Conservation (phyloP, 2,329 filamentous ascomycete species). For the Aspergillus brasiliensis region DNA sequence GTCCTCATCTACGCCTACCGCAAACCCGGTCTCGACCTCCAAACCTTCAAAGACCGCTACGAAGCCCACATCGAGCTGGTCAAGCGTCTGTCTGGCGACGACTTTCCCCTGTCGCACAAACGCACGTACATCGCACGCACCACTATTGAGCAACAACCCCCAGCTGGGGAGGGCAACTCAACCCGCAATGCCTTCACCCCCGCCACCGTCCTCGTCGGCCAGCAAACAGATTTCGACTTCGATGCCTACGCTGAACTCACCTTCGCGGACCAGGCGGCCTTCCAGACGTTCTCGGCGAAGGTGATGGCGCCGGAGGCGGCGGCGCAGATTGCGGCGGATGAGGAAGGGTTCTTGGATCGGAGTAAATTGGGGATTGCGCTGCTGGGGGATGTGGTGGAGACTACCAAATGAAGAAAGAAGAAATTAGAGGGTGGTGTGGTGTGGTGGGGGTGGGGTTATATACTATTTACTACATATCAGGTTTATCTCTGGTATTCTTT, state of each 20-base stretch:
- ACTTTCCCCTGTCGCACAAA: conserved; percentile 23
- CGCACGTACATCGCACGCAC: conserved; percentile 23
- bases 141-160: not conserved
- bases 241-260: conserved; percentile 24
- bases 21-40: conserved; percentile 23
- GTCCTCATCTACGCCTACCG: conserved; percentile 13
- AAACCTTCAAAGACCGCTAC: conserved; percentile 26
- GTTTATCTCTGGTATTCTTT: too few species aligned
- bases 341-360: conserved; percentile 25
- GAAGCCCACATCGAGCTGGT: conserved; percentile 23
- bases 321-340: conserved; percentile 24
- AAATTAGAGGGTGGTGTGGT: too few species aligned
- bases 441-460: rapidly evolving
- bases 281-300: conserved; percentile 19
- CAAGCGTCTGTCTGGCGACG: conserved; percentile 20
- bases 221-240: conserved; percentile 23
- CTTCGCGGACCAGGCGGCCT: conserved; percentile 20
- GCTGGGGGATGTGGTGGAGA: not conserved
- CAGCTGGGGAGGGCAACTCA: conserved; percentile 2
- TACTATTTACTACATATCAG: too few species aligned
- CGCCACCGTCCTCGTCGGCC: conserved; percentile 18
- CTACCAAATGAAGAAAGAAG: not conserved
- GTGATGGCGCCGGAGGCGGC: conserved; percentile 17
- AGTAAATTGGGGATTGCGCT: conserved; percentile 4
- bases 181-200: conserved; percentile 21